Conservation (phyloP, 2,329 filamentous ascomycete species). For the Sporothrix inflata region DNA sequence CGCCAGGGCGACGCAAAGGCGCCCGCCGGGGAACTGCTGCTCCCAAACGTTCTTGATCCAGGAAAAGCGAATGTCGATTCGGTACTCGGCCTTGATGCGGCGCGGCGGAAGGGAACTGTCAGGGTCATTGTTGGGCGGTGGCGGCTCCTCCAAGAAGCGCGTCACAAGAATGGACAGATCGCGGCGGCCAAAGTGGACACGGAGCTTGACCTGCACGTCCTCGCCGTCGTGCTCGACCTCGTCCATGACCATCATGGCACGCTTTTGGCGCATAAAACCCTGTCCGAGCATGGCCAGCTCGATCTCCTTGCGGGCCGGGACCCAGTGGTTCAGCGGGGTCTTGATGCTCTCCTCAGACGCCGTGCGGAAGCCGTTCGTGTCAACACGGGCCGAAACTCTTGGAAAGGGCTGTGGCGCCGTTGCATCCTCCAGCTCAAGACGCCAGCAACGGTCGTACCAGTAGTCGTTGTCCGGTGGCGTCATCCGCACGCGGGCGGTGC, state of each 20-base stretch:
- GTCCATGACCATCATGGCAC: conserved; percentile 63
- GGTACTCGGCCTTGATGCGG: conserved; percentile 40
- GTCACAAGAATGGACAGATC: conserved; percentile 28
- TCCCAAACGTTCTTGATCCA: conserved; percentile 52
- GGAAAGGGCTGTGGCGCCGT: neutral
- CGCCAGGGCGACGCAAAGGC: conserved; percentile 50
- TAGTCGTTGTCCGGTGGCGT: conserved; percentile 57
- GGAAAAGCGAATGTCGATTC: conserved; percentile 50
- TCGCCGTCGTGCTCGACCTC: conserved; percentile 38
- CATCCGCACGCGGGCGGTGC: conserved; percentile 57
- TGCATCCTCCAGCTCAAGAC: conserved; percentile 14
- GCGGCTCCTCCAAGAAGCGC: conserved; percentile 23
- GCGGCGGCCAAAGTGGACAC: conserved; percentile 27
- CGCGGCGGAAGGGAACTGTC: neutral
- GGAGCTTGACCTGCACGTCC: conserved; percentile 35
- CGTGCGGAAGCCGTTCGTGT: conserved; percentile 25
- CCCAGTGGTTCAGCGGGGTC: conserved; percentile 31
- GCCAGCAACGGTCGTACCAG: conserved; percentile 46
- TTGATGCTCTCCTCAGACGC: conserved; percentile 21
- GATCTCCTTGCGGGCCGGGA: conserved; percentile 46
- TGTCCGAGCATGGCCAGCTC: conserved; percentile 58
- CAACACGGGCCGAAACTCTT: conserved; percentile 25
- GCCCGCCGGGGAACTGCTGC: conserved; percentile 40
- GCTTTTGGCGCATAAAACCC: conserved; percentile 59
- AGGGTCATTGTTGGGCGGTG: neutral